Base-by-base conservation (phyloP, 116 monocot species). In the Iris pallida region DNA sequence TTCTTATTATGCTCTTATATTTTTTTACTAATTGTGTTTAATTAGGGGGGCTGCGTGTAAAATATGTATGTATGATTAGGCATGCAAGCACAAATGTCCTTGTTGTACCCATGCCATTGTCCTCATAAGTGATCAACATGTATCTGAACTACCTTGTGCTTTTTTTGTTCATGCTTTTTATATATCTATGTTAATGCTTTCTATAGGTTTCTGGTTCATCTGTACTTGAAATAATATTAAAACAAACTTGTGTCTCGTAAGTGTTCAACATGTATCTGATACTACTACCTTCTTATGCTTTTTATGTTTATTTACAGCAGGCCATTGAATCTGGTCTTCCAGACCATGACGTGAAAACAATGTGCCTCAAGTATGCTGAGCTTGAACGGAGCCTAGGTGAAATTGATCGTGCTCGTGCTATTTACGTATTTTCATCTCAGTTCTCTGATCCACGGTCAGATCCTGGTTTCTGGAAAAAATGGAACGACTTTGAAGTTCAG, bases 261-360 rank as follows among this genome's bases (percentile, higher is more conserved):
- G 63, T 15, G 17, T 1, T 63, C 8, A 14, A 45, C 16, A 47
- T 7, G 19, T 47, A 40, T 40, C 16, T 71, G 47, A 65, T 10
- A 65, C 70, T 70, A 49, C 30, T 30, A 30, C 30, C 3, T 30
- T 68, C 49, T 51, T 59, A 15, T 3, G 17, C 47, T 57, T 48
- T 80, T 53, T 65, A 20, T 71, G 14, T 42, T 20, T 71, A 57
- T 65, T 30, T 81, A 58, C 68, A 97, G 97, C 92, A 93, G 90
- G 92, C 97, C 18, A 98, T 98, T 49, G 97, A 98, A 71, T 89
- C 97, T 55, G 97, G 90, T 51, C 90, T 97, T 47, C 93, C 97
- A 42, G 84, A 87, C 57, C 86, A 74, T 43, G 92, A 90, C 75
- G 87, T 81, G 8, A 92, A 86, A 68, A 71, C 81, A 43, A 98